Conservation (phyloP, 768 basidiomycete species). For the Piloderma croceum region DNA sequence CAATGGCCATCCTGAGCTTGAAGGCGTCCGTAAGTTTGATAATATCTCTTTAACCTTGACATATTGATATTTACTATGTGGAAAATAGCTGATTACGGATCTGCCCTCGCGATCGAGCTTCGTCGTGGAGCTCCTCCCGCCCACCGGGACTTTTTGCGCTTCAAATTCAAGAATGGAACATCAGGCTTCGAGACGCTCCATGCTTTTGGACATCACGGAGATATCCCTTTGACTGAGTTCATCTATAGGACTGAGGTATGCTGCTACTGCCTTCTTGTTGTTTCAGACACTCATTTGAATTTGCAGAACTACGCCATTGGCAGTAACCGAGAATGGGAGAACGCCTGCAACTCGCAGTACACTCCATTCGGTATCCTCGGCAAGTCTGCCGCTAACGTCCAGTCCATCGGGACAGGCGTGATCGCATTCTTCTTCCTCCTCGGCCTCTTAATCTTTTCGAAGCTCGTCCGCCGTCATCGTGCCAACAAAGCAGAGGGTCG, state of each 20-base stretch:
- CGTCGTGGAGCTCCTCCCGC: conserved; percentile 71
- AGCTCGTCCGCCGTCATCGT: neutral
- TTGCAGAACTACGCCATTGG: conserved; percentile 40
- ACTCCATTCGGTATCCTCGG: neutral
- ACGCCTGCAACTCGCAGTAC: conserved; percentile 29
- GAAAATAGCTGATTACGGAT: conserved; percentile 59
- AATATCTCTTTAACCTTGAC: neutral
- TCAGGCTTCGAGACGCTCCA: conserved; percentile 59
- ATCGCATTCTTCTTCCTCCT: neutral
- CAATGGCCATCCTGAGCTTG: conserved; percentile 52
- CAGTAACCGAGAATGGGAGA: conserved; percentile 40
- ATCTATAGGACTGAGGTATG: conserved; percentile 74
- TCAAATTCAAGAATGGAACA: conserved; percentile 85
- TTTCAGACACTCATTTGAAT: neutral
- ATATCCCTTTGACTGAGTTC: conserved; percentile 81
- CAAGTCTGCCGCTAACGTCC: neutral
- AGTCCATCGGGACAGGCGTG: neutral
- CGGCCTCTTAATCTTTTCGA: neutral
- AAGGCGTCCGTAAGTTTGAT: conserved; percentile 55
- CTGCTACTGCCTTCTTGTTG: conserved; percentile 3
- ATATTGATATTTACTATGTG: conserved; percentile 2
- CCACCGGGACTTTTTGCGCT: conserved; percentile 73
- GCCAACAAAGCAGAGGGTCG: conserved; percentile 18
- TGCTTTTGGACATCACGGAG: conserved; percentile 67
- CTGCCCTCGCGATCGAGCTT: conserved; percentile 74